These are phyloP conservation scores for Pseudogymnoascus sp. DNA, from an alignment of 2,329 filamentous ascomycete species.

Conservation along the genomic window DNA sequence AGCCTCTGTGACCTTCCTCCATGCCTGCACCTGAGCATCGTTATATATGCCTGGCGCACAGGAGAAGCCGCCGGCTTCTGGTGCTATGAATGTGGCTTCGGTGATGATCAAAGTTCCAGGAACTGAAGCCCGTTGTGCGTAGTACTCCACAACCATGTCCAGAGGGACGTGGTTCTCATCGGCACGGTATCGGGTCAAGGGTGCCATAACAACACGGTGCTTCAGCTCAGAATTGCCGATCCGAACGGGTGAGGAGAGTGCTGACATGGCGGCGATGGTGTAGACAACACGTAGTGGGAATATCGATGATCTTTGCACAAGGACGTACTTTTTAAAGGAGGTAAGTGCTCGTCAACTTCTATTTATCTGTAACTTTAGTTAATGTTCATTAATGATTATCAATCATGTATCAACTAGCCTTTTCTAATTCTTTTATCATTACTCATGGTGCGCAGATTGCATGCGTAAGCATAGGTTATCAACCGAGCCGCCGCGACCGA, in stretches of 20 bases:
- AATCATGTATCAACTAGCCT: not conserved
- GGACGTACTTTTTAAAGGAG: not conserved
- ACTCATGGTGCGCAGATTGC: not conserved
- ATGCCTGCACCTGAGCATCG: constrained; percentile 48
- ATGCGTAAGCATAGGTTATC: not conserved
- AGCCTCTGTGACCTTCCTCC: constrained; percentile 52
- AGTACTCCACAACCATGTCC: constrained; percentile 40
- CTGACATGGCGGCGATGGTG: constrained; percentile 16
- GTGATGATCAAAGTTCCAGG: constrained; percentile 50
- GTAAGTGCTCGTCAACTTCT: not conserved
- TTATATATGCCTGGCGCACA: constrained; percentile 52
- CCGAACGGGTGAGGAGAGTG: constrained; percentile 35
- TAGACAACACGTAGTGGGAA: not conserved
- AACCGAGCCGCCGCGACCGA: not conserved
- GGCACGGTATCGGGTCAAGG: constrained; percentile 38
- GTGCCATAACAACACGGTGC: constrained; percentile 43
- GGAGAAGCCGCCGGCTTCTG: constrained; percentile 38
- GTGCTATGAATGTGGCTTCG: constrained; percentile 48
- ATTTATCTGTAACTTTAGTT: not conserved
- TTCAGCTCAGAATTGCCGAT: constrained; percentile 35
- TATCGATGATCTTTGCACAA: not conserved
- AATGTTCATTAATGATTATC: not conserved
- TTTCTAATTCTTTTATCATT: not conserved
- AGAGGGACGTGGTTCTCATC: constrained; percentile 40
- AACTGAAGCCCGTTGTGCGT: constrained; percentile 42